phyloP scores from a whole-genome alignment of 2,329 filamentous ascomycete species.

The Neopestalotiopsis sp. region DNA sequence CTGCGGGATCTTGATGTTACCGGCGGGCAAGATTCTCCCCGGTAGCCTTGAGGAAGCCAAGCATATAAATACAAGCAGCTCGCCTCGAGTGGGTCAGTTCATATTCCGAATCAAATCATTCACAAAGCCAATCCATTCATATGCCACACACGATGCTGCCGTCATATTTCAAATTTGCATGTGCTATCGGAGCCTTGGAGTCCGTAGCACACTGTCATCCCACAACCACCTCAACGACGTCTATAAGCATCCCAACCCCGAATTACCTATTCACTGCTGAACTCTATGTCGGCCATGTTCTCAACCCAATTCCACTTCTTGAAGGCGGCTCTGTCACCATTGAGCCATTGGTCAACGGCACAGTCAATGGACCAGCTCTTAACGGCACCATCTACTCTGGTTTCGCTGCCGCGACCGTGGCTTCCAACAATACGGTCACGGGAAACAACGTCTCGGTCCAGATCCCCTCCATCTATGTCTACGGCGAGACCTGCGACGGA shows the following conservation, averaged over 20 bases:
- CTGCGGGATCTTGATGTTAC: not conserved
- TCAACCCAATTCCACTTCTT: not conserved
- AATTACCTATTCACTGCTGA: slow-evolving; percentile 1
- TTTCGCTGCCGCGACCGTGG: not conserved
- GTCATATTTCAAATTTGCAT: not conserved
- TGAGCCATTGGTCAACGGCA: slow-evolving; percentile 7
- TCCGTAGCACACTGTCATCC: not conserved
- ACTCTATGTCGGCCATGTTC: not conserved
- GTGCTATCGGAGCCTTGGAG: not conserved
- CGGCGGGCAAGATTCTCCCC: not conserved
- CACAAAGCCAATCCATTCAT: not conserved
- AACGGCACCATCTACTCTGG: not conserved
- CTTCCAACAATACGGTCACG: not conserved
- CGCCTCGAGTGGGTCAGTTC: not conserved
- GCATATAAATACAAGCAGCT: not conserved
- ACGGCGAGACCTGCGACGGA: not conserved
- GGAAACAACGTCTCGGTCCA: not conserved
- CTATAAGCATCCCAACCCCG: not conserved
- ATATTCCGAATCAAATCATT: not conserved
- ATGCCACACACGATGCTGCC: not conserved
- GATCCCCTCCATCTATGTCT: slow-evolving; percentile 3
- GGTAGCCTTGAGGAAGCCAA: not conserved
- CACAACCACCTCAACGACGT: not conserved
- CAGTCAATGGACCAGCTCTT: not conserved
- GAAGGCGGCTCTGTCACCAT: slow-evolving; percentile 3